Percentiles rank a stretch among this genome's conserved stretches.
Conservation (phyloP, 1,284 basidiomycete species). For the Pseudozyma sp. region DNA sequence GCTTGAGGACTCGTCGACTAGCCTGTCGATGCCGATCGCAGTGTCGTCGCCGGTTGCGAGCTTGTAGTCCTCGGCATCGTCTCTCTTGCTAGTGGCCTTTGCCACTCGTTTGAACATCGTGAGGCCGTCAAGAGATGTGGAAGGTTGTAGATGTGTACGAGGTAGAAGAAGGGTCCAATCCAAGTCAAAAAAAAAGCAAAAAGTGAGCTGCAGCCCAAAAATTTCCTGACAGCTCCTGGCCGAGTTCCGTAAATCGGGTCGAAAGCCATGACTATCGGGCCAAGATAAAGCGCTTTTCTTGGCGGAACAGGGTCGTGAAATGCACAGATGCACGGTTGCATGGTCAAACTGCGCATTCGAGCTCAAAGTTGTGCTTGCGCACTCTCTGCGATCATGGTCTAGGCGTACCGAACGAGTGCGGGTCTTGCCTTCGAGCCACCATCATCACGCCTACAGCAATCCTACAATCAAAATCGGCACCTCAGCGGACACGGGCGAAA, state of each 20-base stretch:
- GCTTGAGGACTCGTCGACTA: conserved; percentile 46
- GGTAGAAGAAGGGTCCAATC: neutral
- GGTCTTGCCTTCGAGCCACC: too few species aligned
- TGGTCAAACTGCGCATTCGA: neutral
- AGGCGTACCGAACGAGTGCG: too few species aligned
- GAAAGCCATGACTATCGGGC: conserved; percentile 8
- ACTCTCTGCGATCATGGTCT: too few species aligned
- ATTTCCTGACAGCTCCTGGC: conserved; percentile 6
- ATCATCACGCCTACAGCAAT: too few species aligned
- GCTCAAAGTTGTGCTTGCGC: conserved; percentile 2
- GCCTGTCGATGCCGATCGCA: conserved; percentile 44
- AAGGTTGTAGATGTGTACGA: neutral
- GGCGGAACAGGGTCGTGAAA: neutral
- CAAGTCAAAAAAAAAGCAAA: conserved; percentile 12
- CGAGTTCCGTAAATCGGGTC: conserved; percentile 18
- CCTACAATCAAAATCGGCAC: too few species aligned
- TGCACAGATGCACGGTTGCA: conserved; percentile 19
- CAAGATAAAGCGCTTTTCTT: conserved; percentile 15
- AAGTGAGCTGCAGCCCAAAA: conserved; percentile 25
- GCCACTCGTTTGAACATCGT: conserved; percentile 50
- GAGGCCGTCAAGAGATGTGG: neutral
- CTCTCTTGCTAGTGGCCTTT: conserved; percentile 36
- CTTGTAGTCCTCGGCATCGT: conserved; percentile 33
- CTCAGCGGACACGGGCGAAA: too few species aligned
- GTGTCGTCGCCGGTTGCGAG: conserved; percentile 39